Evolutionary conservation across 2,329 filamentous ascomycete genomes (phyloP), one percentile per base, ranked within the genome.

Genomic region (Epicoccum sorghinum): DNA sequence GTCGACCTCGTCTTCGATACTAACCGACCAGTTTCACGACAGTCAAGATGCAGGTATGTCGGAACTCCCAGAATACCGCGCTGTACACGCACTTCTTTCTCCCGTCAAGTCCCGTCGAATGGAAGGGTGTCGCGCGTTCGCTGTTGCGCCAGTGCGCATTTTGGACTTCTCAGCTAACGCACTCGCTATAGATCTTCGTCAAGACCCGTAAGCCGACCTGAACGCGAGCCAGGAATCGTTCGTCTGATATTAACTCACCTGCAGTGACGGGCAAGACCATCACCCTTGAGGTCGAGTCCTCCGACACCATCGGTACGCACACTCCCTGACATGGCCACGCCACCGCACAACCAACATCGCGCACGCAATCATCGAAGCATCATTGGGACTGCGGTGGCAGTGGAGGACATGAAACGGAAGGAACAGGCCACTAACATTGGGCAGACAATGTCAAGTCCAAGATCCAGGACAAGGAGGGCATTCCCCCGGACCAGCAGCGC

Each of bases 391-490:
- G 41, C 32, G 36, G 46, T 50, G 52, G 47, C 41, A 42, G 23
- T 43, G 47, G 47, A 29, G 38, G 33, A 32, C 10, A 30, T 7
- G 29, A 25, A 9, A 27, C 18, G 24, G 30, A 36, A 48, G 48
- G 46, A 33, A 52, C 36, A 36, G 25, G 47, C 41, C 49, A 60
- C 64, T 72, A 56, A 71, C 61, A 43, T 56, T 18, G 39, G 44
- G 43, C 40, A 71, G 93, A 98, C 88, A 98, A 97, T 88, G 93
- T 98, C 82, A 98, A 98, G 89, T 89, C 88, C 84, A 97, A 97
- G 90, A 97, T 98, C 81, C 93, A 97, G 85, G 93, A 97, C 83
- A 97, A 97, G 90, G 93, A 97, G 85, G 93, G 93, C 74, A 97
- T 97, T 71, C 93, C 93, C 74, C 93, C 93, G 67, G 93, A 97